phyloP scores from a whole-genome alignment of 352 stramenopile species.

The Globisporangium cylindrosporum region DNA sequence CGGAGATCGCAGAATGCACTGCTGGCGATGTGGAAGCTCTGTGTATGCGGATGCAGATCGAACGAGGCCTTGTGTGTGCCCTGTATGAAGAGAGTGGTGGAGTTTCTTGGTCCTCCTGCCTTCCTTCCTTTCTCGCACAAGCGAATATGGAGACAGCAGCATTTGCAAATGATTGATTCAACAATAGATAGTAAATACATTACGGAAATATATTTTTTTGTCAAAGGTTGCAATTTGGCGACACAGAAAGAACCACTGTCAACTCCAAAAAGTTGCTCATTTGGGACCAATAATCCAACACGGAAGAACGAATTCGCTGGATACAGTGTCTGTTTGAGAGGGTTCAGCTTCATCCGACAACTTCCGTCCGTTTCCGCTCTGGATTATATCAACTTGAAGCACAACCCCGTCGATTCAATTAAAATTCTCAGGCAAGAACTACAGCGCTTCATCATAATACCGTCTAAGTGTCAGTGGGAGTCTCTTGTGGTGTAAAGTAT shows the following conservation, averaged over 20 bases:
- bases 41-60: background rate
- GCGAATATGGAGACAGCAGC: constrained; percentile 5
- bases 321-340: background rate
- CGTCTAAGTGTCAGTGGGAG: no score
- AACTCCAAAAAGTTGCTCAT: background rate
- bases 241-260: background rate
- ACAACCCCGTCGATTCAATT: no score
- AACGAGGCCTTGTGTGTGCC: background rate
- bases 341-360: background rate
- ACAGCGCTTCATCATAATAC: no score
- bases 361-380: background rate
- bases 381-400: background rate
- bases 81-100: background rate
- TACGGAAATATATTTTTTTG: background rate
- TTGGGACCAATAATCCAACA: background rate
- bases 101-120: background rate
- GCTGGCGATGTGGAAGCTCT: background rate
- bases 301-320: background rate
- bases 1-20: constrained; percentile 3
- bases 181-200: constrained; percentile 4
- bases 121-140: background rate
- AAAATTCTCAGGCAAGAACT: no score
- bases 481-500: no score
- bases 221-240: background rate
- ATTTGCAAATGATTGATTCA: constrained; percentile 2